Base-by-base conservation (phyloP, 2,329 filamentous ascomycete species). In the Epicoccum nigrum region DNA sequence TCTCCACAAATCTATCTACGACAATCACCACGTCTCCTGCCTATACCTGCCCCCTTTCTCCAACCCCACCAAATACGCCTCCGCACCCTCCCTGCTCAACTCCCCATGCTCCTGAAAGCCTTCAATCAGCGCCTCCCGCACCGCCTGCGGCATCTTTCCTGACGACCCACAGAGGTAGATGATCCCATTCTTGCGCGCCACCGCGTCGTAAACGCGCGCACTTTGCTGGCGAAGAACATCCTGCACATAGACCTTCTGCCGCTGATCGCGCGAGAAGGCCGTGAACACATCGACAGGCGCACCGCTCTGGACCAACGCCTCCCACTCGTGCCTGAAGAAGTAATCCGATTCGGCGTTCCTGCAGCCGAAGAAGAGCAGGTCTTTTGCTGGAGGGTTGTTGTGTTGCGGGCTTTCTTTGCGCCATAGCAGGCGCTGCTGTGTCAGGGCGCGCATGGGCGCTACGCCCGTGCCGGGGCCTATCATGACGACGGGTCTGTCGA, bases 391-490 rank as follows among this genome's bases (percentile, higher is more conserved):
- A 1, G 27, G 32, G 3, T 51, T 48, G 6, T 35, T 37, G 1
- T 27, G 15, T 13, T 33, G 30, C 2, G 23, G n/a, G 1, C 27
- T n/a, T 31, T 72, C 55, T 11, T 65, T 43, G 16, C 71, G 64
- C 76, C 76, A 79, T 7, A 59, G 47, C 16, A 70, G 63, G 20
- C 91, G 87, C 60, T 95, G 87, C 68, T 88, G 86, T n/a, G 94
- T 80, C 60, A 97, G 80, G 4, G 88, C 84, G 3, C 92, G 86
- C 64, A 96, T 85, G 0, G 93, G 92, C 0, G 92, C 93, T 25
- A 97, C 78, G 6, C 92, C 92, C 0, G 92, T 97, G 2, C 92
- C 92, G 0, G 92, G 89, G 1, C 87, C 91, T 45, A 97, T 84
- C 65, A 92, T 85, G 27, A 96, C 78, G 7, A 92, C 81, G 0